Evolutionary conservation across 208 protist genomes (phyloP), one percentile per base, ranked within the genome.

Genomic region (Acanthamoeba lenticulata): DNA sequence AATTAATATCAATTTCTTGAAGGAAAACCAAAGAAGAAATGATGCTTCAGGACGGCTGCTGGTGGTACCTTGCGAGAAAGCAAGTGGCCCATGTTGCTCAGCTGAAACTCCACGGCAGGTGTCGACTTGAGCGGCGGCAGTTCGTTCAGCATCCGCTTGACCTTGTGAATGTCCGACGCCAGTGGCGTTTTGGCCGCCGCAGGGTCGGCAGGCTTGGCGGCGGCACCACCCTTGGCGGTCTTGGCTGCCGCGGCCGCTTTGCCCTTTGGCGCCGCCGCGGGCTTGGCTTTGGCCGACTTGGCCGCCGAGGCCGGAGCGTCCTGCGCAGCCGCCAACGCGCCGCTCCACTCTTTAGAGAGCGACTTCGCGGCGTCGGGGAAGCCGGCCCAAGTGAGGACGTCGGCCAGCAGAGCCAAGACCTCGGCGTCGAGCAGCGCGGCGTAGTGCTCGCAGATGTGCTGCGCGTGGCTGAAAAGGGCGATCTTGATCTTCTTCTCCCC

Each of bases 31-130:
- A 60, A 27, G 52, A 21, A 60, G 52, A 21, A 60, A 21, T 27
- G 52, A 21, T n/a, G n/a, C n/a, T n/a, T n/a, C n/a, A n/a, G n/a
- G n/a, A n/a, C n/a, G n/a, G n/a, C n/a, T n/a, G n/a, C n/a, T n/a
- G n/a, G 81, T 11, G 98, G 95, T n/a, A 60, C 65, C 2, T 97
- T 97, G 21, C 98, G 96, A 91, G 98, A 97, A 67, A 99, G 95
- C 11, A 98, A 95, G 92, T 99, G 97, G 17, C 98, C 98, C 98
- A 98, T 98, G 95, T 97, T 92, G 93, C 97, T 96, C 52, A 99
- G 95, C 96, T 99, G 98, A 67, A 98, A 81, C 9, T 44, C 27
- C 1, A 49, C 89, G 6, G 83, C 29, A 24, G 57, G 36, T n/a
- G 15, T 52, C 13, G 40, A 40, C 27, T 21, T 7, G 19, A 2